Conservation (phyloP, 2,329 filamentous ascomycete genomes). For the Fusarium anthophilum region DNA sequence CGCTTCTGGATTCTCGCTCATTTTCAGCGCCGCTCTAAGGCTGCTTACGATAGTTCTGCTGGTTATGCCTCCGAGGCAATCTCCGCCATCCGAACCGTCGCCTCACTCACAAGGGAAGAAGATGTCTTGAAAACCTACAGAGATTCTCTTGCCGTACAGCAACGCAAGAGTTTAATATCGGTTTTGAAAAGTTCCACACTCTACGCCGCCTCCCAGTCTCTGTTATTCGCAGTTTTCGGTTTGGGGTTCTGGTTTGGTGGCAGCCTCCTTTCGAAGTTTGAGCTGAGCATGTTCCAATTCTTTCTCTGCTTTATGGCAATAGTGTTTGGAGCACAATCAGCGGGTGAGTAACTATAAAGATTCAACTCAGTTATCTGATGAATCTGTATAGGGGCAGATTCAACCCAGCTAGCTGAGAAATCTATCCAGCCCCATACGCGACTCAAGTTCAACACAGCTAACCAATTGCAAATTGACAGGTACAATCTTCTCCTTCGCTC, state of each 20-base stretch:
- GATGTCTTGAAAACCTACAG: slow-evolving; percentile 82
- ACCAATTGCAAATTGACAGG: slow-evolving; percentile 67
- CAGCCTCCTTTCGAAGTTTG: no score
- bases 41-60: slow-evolving; percentile 81
- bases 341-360: no score
- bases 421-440: no score
- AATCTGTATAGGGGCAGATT: no score
- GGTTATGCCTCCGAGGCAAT: slow-evolving; percentile 93
- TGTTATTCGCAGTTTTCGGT: no score
- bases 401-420: no score
- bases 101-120: slow-evolving; percentile 84
- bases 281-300: slow-evolving; percentile 76
- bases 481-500: slow-evolving; percentile 56
- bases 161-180: slow-evolving; percentile 73
- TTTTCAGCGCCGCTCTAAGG: slow-evolving; percentile 82
- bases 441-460: background rate
- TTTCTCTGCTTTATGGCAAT: slow-evolving; percentile 90
- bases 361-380: no score
- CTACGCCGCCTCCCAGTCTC: slow-evolving; percentile 78
- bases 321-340: slow-evolving; percentile 66
- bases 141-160: slow-evolving; percentile 71
- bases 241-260: no score
- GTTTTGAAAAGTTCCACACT: slow-evolving; percentile 80
- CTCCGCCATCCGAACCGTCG: slow-evolving; percentile 92
- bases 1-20: slow-evolving; percentile 85